Evolutionary conservation across 2,329 filamentous ascomycete genomes (phyloP).

Genomic region (Xylaria sp.): DNA sequence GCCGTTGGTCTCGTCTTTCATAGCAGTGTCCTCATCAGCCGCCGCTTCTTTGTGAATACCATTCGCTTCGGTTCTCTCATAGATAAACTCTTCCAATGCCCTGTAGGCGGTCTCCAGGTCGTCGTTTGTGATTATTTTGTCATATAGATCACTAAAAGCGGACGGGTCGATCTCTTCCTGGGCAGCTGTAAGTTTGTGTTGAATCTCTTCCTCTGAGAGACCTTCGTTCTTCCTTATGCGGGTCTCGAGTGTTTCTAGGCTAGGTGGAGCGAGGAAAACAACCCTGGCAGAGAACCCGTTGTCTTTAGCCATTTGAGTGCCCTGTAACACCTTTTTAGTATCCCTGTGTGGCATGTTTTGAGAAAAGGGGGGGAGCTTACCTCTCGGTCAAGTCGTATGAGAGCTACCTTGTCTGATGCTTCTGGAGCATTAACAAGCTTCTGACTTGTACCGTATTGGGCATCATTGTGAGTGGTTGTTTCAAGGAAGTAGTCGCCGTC

Average conservation of each 20-base stretch:
- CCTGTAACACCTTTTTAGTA: conserved; percentile 51
- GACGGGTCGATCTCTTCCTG: conserved; percentile 57
- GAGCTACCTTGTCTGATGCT: conserved; percentile 68
- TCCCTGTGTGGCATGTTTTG: not conserved
- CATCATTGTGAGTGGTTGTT: conserved; percentile 61
- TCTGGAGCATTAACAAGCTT: conserved; percentile 63
- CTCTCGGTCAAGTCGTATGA: conserved; percentile 64
- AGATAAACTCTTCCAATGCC: conserved; percentile 62
- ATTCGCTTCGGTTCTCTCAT: conserved; percentile 48
- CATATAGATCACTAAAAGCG: conserved; percentile 59
- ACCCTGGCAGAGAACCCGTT: conserved; percentile 66
- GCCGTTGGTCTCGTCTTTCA: conserved; percentile 27
- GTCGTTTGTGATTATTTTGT: conserved; percentile 63
- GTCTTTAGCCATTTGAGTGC: conserved; percentile 67
- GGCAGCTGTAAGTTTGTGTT: conserved; percentile 56
- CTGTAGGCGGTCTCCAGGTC: conserved; percentile 62
- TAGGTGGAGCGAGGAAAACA: conserved; percentile 62
- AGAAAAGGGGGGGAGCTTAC: conserved; percentile 54
- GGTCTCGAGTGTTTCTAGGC: conserved; percentile 52
- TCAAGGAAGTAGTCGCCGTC: conserved; percentile 71
- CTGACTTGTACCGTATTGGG: conserved; percentile 67
- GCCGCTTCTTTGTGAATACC: conserved; percentile 43
- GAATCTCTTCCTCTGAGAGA: conserved; percentile 59
- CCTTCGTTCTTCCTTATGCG: conserved; percentile 57
- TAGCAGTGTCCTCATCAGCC: conserved; percentile 36